These are phyloP conservation scores for Globomyces sp. DNA, from an alignment of 371 early-diverging fungal species.

Conservation along the genomic window DNA sequence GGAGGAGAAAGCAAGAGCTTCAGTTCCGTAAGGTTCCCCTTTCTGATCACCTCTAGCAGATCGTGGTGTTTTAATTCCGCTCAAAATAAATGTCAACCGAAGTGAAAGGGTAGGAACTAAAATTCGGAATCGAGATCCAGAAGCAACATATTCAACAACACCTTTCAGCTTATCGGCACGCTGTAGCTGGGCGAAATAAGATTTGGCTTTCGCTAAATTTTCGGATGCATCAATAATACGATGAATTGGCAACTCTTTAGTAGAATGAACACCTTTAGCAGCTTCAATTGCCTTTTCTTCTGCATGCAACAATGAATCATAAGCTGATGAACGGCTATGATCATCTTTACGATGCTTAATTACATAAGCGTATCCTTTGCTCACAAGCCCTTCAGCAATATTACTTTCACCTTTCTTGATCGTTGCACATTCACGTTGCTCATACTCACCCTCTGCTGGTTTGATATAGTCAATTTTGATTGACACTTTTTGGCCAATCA, in stretches of 20 bases:
- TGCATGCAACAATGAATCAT: slow-evolving; percentile 82
- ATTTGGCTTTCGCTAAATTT: slow-evolving; percentile 76
- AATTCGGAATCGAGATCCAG: slow-evolving; percentile 80
- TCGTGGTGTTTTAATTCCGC: slow-evolving; percentile 62
- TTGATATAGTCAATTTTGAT: slow-evolving; percentile 85
- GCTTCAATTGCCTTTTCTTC: slow-evolving; percentile 70
- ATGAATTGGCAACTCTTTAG: slow-evolving; percentile 70
- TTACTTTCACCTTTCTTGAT: slow-evolving; percentile 63
- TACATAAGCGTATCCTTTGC: slow-evolving; percentile 77
- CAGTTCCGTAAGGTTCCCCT: slow-evolving; percentile 85
- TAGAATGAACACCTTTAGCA: slow-evolving; percentile 74
- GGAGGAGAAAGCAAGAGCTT: slow-evolving; percentile 70
- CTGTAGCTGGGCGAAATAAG: slow-evolving; percentile 79
- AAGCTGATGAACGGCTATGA: slow-evolving; percentile 79
- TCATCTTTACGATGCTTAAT: slow-evolving; percentile 85
- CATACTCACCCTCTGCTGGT: slow-evolving; percentile 77
- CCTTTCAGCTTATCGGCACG: slow-evolving; percentile 70
- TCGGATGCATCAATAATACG: slow-evolving; percentile 57
- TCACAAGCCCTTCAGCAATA: slow-evolving; percentile 73
- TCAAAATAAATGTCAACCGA: slow-evolving; percentile 80
- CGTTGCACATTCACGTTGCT: slow-evolving; percentile 86
- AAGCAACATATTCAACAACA: slow-evolving; percentile 84
- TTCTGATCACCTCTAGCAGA: slow-evolving; percentile 75
- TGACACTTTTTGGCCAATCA: slow-evolving; percentile 82
- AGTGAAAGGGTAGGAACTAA: slow-evolving; percentile 83